Conservation (phyloP, 495 filamentous ascomycete species). For the Talaromyces thailandensis region DNA sequence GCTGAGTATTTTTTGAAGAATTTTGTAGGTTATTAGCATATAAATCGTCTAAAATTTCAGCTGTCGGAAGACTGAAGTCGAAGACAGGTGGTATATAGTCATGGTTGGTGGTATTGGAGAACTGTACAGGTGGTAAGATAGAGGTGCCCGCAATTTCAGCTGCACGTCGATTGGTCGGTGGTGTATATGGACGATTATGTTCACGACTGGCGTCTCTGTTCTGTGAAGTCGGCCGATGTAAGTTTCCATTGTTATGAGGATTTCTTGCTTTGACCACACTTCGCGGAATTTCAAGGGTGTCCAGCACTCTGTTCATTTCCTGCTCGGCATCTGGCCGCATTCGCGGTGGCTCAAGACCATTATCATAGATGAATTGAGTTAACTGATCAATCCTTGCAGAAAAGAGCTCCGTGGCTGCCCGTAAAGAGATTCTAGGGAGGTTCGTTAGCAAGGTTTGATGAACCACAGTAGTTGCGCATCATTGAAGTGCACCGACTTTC, state of each 20-base stretch:
- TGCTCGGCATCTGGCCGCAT: constrained; percentile 38
- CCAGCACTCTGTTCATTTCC: constrained; percentile 35
- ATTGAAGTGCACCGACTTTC: constrained; percentile 23
- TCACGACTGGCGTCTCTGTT: not conserved
- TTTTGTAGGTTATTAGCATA: constrained; percentile 22
- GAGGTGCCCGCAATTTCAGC: not conserved
- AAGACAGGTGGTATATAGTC: constrained; percentile 24
- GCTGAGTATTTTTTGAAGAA: not conserved
- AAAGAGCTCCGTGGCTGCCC: constrained; percentile 39
- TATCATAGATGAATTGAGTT: constrained; percentile 35
- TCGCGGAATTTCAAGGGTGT: constrained; percentile 35
- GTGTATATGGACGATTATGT: not conserved
- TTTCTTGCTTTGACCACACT: constrained; percentile 11
- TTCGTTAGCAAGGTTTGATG: not conserved
- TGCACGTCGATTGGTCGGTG: not conserved
- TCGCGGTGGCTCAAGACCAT: constrained; percentile 29
- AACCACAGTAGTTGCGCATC: not conserved
- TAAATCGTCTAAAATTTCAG: constrained; percentile 31
- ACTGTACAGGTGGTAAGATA: not conserved
- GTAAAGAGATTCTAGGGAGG: constrained; percentile 31
- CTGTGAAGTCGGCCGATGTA: not conserved
- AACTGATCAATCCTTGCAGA: constrained; percentile 38
- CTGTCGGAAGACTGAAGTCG: constrained; percentile 34
- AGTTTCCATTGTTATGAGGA: not conserved
- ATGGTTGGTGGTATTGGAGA: constrained; percentile 1